Evolutionary conservation across 306 rosid species (phyloP).

Genomic region (Arachis stenosperma): DNA sequence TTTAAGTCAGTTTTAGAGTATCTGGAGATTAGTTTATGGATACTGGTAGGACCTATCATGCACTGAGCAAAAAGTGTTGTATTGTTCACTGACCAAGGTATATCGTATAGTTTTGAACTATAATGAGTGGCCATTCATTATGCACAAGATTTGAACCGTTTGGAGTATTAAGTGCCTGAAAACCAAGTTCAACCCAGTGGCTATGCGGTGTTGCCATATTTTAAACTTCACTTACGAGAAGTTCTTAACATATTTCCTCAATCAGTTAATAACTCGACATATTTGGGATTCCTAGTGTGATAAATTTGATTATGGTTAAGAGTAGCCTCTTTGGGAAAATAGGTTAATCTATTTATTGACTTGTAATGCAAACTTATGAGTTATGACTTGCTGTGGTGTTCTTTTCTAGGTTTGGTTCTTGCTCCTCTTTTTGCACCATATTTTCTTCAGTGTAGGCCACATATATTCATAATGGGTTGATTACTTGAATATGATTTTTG

Average conservation of each 20-base stretch:
- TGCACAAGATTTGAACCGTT: no score
- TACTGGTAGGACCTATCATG: no score
- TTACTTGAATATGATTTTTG: neutral
- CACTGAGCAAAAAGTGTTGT: no score
- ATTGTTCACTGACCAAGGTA: no score
- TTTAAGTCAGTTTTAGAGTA: conserved; percentile 27
- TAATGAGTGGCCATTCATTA: no score
- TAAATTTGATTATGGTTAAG: conserved; percentile 6
- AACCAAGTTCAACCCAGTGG: no score
- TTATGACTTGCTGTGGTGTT: neutral
- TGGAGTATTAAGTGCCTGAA: no score
- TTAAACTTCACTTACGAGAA: neutral
- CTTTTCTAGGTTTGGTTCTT: neutral
- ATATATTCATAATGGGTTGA: conserved; percentile 1
- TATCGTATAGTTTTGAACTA: no score
- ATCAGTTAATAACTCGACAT: conserved; percentile 5
- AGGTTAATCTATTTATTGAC: conserved; percentile 12
- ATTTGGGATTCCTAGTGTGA: conserved; percentile 2
- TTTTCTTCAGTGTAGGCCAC: neutral
- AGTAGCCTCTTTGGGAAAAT: neutral
- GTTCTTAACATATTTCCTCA: conserved; percentile 12
- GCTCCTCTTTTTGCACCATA: neutral
- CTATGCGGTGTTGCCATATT: neutral
- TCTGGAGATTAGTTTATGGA: neutral
- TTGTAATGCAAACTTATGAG: neutral